A percentile compares a stretch with the other conserved stretches of the same genome.
Evolutionary conservation across 2,329 filamentous ascomycete genomes (phyloP).

Genomic region (Alternaria metachromatica): DNA sequence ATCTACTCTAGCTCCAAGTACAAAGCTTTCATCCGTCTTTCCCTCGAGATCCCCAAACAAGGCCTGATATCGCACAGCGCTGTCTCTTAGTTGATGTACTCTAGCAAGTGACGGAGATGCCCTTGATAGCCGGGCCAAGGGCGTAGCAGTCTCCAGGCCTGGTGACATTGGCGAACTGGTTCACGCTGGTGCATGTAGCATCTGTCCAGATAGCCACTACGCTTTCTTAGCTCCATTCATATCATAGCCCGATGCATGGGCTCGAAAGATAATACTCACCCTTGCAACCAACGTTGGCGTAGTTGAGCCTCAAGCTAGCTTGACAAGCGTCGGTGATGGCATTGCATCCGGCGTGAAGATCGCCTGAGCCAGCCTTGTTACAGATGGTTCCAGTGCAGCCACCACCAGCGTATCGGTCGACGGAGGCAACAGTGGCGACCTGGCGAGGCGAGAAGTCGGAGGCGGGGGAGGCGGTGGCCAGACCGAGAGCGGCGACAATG

Average conservation of each 20-base stretch:
- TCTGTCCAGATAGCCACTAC: slow-evolving; percentile 17
- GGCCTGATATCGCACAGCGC: background rate
- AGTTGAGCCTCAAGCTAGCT: slow-evolving; percentile 16
- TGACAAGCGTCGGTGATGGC: slow-evolving; percentile 14
- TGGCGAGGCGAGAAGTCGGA: slow-evolving; percentile 9
- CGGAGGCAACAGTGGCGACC: slow-evolving; percentile 11
- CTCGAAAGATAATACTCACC: background rate
- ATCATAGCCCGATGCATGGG: background rate
- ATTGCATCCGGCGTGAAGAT: slow-evolving; percentile 20
- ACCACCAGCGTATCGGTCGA: slow-evolving; percentile 19
- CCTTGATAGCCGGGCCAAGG: slow-evolving; percentile 14
- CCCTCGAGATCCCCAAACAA: background rate
- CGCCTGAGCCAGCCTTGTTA: slow-evolving; percentile 22
- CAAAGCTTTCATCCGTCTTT: background rate
- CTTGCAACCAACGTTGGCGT: slow-evolving; percentile 19
- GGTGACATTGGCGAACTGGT: slow-evolving; percentile 13
- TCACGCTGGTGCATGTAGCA: slow-evolving; percentile 3
- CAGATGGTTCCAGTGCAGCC: slow-evolving; percentile 18
- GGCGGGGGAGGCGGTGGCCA: slow-evolving; percentile 12
- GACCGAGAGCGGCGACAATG: slow-evolving; percentile 7
- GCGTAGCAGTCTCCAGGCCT: slow-evolving; percentile 2
- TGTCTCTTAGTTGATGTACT: background rate
- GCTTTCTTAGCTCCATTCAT: background rate
- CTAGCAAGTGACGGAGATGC: slow-evolving; percentile 19
- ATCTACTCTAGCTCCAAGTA: background rate